Percentiles rank a stretch among this genome's conserved stretches.
Conservation (phyloP, 139 green algal genomes). For the Asterochloris erici region DNA sequence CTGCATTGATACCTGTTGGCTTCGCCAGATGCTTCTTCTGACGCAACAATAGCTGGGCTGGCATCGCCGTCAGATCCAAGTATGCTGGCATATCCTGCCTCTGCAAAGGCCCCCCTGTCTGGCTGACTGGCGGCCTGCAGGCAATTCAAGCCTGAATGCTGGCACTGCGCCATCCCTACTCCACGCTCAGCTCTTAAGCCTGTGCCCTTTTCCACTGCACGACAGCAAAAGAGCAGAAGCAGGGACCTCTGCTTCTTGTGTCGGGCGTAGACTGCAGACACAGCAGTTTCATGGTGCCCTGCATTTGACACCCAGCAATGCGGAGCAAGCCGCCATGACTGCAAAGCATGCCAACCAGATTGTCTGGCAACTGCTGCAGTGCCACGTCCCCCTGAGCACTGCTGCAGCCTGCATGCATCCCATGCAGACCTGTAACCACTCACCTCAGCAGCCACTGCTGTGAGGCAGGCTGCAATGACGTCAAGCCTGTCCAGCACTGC, state of each 20-base stretch:
- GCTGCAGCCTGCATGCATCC: not conserved
- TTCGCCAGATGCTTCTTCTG: constrained; percentile 4
- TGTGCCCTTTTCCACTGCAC: too few species aligned
- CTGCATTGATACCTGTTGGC: not conserved
- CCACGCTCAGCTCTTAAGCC: not conserved
- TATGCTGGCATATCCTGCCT: constrained; percentile 4
- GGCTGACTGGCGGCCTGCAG: not conserved
- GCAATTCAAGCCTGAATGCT: not conserved
- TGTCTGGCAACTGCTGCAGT: not conserved
- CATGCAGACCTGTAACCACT: not conserved
- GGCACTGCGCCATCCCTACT: not conserved
- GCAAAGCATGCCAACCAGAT: not conserved
- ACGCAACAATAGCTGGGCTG: constrained; percentile 10
- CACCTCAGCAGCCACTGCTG: constrained; percentile 55
- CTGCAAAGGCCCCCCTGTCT: too few species aligned
- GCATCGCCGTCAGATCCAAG: constrained; percentile 9
- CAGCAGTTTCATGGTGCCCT: not conserved
- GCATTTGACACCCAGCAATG: not conserved
- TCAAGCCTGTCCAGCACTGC: constrained; percentile 35
- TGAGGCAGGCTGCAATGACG: constrained; percentile 36
- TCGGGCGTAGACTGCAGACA: not conserved
- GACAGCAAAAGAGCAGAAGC: not conserved
- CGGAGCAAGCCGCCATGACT: not conserved
- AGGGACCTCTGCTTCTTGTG: not conserved
- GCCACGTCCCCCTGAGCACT: not conserved